phyloP scores from a whole-genome alignment of 148 eudicot species.

The Limonium bicolor region DNA sequence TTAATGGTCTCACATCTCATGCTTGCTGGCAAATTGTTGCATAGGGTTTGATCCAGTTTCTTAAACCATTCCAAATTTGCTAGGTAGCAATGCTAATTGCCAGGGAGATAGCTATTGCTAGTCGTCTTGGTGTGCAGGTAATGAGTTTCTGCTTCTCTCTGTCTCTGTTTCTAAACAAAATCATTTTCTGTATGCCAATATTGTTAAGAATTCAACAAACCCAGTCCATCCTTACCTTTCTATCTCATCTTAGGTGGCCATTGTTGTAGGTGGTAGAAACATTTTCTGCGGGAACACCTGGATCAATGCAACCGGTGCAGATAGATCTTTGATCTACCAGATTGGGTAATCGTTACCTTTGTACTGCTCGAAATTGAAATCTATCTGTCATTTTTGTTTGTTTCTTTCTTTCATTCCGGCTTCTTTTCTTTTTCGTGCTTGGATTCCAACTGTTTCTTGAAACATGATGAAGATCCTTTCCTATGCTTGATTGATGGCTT shows the following conservation, averaged over 20 bases:
- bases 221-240: too few species aligned
- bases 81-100: constrained; percentile 89
- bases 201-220: too few species aligned
- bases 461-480: too few species aligned
- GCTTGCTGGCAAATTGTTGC: too few species aligned
- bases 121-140: constrained; percentile 88
- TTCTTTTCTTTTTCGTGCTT: too few species aligned
- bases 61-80: too few species aligned
- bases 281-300: constrained; percentile 93
- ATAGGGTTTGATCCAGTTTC: neutral
- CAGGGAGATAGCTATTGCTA: constrained; percentile 68
- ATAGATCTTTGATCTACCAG: constrained; percentile 84
- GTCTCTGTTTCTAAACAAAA: too few species aligned
- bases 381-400: neutral
- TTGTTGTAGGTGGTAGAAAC: constrained; percentile 94
- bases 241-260: constrained; percentile 52
- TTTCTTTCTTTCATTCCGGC: neutral
- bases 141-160: neutral
- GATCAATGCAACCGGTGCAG: constrained; percentile 76
- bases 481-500: constrained; percentile 5
- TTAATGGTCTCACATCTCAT: neutral
- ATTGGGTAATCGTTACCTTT: constrained; percentile 54
- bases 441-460: too few species aligned
- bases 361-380: neutral
- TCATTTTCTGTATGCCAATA: too few species aligned